Conservation (phyloP, 768 basidiomycete species). For the Clitopilus passeckerianus region DNA sequence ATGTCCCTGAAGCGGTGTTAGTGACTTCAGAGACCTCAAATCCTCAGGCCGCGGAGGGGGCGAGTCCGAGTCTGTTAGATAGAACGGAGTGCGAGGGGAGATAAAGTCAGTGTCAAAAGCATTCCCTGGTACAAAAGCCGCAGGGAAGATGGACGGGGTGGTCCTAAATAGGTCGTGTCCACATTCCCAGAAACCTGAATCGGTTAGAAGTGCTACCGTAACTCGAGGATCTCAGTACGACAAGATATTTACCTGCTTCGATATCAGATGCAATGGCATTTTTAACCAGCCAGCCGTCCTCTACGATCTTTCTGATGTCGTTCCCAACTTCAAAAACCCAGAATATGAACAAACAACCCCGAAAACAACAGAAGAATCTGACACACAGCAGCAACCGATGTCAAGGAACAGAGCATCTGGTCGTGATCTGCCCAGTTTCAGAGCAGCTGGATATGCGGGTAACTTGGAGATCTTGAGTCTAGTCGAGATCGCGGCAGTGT, state of each 20-base stretch:
- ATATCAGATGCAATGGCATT: conserved; percentile 19
- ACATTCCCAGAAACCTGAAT: conserved; percentile 38
- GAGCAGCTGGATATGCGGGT: conserved; percentile 13
- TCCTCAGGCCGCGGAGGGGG: neutral
- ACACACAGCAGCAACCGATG: conserved; percentile 22
- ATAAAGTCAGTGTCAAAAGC: conserved; percentile 33
- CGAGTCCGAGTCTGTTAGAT: neutral
- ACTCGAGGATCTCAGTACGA: neutral
- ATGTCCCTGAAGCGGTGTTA: conserved; percentile 1
- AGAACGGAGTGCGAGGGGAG: conserved; percentile 10
- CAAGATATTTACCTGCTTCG: conserved; percentile 8
- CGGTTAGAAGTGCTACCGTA: too few species aligned
- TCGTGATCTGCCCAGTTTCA: conserved; percentile 12
- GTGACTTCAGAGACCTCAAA: neutral
- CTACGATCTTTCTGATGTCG: conserved; percentile 18
- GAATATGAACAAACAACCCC: neutral
- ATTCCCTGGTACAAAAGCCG: conserved; percentile 38
- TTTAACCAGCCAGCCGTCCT: conserved; percentile 18
- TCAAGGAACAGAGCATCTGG: conserved; percentile 18
- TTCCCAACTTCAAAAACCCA: conserved; percentile 13
- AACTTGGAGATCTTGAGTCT: conserved; percentile 16
- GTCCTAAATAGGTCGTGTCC: conserved; percentile 43
- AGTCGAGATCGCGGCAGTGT: neutral
- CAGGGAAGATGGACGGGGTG: conserved; percentile 33
- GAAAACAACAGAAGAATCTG: neutral